Percentiles rank a stretch among this genome's conserved stretches.
These are phyloP conservation scores for Chlamydomonas schloesseri DNA, from an alignment of 139 green algal genomes.

Conservation along the genomic window DNA sequence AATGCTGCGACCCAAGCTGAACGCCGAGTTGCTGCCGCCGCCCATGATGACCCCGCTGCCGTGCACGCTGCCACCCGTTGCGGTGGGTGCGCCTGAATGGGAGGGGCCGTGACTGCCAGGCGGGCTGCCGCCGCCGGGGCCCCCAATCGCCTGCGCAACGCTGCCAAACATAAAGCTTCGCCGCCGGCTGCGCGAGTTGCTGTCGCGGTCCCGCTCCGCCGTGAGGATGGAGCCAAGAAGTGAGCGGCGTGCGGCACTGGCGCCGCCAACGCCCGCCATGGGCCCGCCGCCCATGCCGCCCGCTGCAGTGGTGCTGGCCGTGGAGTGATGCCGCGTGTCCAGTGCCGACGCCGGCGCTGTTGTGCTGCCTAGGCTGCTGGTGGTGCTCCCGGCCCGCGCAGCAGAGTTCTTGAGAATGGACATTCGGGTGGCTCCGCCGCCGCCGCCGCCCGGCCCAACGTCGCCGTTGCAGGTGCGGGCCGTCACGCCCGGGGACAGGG, in stretches of 20 bases:
- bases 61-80: too few species aligned
- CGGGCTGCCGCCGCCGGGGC: not conserved
- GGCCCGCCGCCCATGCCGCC: too few species aligned
- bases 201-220: slow-evolving; percentile 19
- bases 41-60: not conserved
- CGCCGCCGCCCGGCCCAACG: too few species aligned
- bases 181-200: slow-evolving; percentile 4
- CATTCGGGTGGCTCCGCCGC: not conserved
- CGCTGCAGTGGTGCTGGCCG: not conserved
- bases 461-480: too few species aligned
- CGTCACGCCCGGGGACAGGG: too few species aligned
- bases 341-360: too few species aligned
- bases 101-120: too few species aligned
- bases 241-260: not conserved
- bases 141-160: not conserved
- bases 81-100: too few species aligned
- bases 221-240: slow-evolving; percentile 28
- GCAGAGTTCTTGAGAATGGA: slow-evolving; percentile 3
- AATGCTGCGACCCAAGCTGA: slow-evolving; percentile 24
- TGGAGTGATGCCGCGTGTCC: not conserved
- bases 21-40: not conserved
- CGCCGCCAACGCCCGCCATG: not conserved
- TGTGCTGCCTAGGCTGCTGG: not conserved
- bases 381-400: not conserved
- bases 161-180: slow-evolving; percentile 36